Conservation (phyloP, 495 filamentous ascomycete species). For the Margaritispora aquatica region DNA sequence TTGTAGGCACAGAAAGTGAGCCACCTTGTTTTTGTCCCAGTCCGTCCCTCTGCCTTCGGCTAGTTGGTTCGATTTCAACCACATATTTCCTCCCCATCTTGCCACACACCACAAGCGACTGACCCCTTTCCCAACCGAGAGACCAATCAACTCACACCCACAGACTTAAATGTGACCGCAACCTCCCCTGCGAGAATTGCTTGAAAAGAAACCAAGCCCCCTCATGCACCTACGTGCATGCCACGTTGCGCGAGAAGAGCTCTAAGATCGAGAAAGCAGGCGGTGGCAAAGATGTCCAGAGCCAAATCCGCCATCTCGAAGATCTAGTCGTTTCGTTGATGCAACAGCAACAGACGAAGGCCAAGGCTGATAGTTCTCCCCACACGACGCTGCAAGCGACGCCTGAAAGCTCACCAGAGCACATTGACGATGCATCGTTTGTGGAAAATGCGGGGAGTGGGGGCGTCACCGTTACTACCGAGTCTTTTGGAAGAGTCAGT, state of each 20-base stretch:
- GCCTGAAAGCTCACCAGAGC: constrained; percentile 18
- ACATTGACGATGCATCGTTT: background rate
- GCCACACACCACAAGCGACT: no score
- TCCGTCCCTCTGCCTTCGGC: no score
- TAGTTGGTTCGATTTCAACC: no score
- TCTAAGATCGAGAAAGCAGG: constrained; percentile 1
- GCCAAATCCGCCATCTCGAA: constrained; percentile 44
- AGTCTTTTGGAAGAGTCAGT: constrained; percentile 29
- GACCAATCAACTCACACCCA: background rate
- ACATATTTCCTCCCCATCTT: no score
- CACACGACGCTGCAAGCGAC: background rate
- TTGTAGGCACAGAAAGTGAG: constrained; percentile 17
- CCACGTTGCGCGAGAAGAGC: constrained; percentile 25
- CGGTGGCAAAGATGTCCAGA: constrained; percentile 32
- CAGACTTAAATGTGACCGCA: constrained; percentile 23
- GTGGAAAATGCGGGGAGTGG: background rate
- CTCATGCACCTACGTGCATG: constrained; percentile 42
- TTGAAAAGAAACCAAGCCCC: constrained; percentile 36
- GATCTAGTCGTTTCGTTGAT: constrained; percentile 44
- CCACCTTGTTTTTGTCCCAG: background rate
- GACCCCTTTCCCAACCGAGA: background rate
- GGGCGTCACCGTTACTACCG: constrained; percentile 13
- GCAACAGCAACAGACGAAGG: no score
- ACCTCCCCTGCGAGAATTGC: constrained; percentile 27
- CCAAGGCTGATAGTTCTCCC: background rate